Evolutionary conservation across 2,329 filamentous ascomycete genomes (phyloP), one percentile per base, ranked within the genome.

Genomic region (Dichotomopilus funicola): DNA sequence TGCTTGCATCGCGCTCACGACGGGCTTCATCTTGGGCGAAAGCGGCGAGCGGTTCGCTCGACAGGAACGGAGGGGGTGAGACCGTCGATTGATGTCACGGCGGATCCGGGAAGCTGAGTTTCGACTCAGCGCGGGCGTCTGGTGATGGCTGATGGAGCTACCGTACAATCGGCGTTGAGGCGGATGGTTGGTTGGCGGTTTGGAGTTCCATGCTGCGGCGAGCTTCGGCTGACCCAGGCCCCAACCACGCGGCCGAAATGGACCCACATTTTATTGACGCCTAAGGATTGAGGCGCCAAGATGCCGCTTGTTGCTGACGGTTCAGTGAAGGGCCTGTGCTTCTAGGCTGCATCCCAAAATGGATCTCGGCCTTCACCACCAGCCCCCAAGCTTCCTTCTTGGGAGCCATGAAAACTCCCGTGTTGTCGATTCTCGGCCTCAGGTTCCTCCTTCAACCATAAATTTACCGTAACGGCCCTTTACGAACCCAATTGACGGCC

Each of bases 1-100:
- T 68, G 91, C 92, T 76, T 95, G 91, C 76, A 91, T 82, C 63
- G 90, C 86, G 69, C 89, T 88, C 65, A 97, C 89, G 70, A 97
- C 78, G 64, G 92, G 91, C 86, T 96, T 96, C 91, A 96, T 96
- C 69, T 42, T 63, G 55, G 51, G 45, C 49, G 49, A 45, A 19
- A n/a, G 13, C 5, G 41, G 49, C 35, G 33, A 40, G 35, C 27
- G 43, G 11, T 34, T 19, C 31, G 41, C 41, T 44, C 33, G 31
- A 33, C 36, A 41, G 19, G 12, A 27, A n/a, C n/a, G 33, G 13
- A 7, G 13, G 27, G 8, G 42, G 13, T 42, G 2, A 33, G 8
- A 11, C 45, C 42, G 35, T 58, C 44, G 31, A 40, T 12, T 9
- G n/a, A 27, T 8, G 5, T 27, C 13, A 27, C 35, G 31, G 33